Evolutionary conservation across 1,284 basidiomycete genomes (phyloP).

Genomic region (Ceraceosorus guamensis): DNA sequence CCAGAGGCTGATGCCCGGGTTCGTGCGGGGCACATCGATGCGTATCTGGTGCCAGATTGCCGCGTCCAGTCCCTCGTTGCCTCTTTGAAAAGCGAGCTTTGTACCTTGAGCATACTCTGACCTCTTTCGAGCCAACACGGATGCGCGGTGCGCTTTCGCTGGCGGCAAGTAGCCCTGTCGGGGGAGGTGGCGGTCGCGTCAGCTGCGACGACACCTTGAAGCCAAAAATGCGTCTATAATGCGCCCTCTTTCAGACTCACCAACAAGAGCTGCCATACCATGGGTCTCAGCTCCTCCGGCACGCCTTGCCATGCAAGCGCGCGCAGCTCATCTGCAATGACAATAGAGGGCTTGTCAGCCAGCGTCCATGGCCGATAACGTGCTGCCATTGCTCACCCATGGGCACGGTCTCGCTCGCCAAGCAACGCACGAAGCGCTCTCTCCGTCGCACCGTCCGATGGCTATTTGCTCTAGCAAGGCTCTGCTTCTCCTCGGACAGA

Average conservation of each 20-base stretch:
- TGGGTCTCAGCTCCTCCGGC: constrained; percentile 74
- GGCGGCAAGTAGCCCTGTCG: constrained; percentile 68
- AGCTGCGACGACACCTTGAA: background rate
- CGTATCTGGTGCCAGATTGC: constrained; percentile 47
- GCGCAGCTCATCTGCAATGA: constrained; percentile 61
- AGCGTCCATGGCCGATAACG: background rate
- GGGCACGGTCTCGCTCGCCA: constrained; percentile 18
- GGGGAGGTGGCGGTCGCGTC: background rate
- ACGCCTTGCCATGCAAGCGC: constrained; percentile 94
- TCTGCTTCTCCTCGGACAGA: no score
- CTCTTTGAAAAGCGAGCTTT: constrained; percentile 80
- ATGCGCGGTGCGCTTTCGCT: constrained; percentile 66
- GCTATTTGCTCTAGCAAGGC: no score
- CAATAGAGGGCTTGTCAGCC: constrained; percentile 1
- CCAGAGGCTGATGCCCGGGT: constrained; percentile 45
- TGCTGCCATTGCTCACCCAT: background rate
- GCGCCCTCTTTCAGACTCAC: constrained; percentile 54
- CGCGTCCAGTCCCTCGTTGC: constrained; percentile 32
- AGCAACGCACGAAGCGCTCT: constrained; percentile 29
- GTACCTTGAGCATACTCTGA: constrained; percentile 85
- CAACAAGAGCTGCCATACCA: constrained; percentile 89
- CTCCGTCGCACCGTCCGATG: constrained; percentile 24
- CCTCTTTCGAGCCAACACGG: constrained; percentile 77
- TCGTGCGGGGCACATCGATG: constrained; percentile 47
- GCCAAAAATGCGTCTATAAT: constrained; percentile 2